Conservation (phyloP, 83 land plant species). For the Thuja plicata region DNA sequence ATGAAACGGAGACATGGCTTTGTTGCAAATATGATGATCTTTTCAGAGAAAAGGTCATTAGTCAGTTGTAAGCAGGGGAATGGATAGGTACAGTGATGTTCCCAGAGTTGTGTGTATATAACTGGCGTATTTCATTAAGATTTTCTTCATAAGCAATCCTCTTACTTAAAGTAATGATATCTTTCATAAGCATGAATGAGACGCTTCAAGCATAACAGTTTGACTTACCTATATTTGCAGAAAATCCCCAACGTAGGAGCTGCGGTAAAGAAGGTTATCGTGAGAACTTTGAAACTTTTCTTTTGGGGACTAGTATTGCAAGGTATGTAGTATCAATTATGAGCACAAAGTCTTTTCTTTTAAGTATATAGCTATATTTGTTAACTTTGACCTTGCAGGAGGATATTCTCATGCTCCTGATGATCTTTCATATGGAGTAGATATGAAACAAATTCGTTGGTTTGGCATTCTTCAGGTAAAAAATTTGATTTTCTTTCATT, state of each 20-base stretch:
- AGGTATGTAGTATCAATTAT: slow-evolving; percentile 31
- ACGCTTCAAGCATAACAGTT: not conserved
- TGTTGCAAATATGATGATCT: too few species aligned
- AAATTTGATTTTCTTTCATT: not conserved
- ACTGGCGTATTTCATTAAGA: not conserved
- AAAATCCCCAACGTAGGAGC: slow-evolving; percentile 26
- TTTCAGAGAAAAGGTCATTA: too few species aligned
- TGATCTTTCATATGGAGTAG: slow-evolving; percentile 65
- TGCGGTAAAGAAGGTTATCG: slow-evolving; percentile 37
- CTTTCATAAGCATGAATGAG: not conserved
- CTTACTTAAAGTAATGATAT: not conserved
- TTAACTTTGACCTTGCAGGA: slow-evolving; percentile 25
- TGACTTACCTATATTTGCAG: slow-evolving; percentile 23
- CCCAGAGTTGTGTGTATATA: not conserved
- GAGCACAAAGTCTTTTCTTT: not conserved
- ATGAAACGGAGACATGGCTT: too few species aligned
- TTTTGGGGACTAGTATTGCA: slow-evolving; percentile 62
- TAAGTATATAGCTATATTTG: not conserved
- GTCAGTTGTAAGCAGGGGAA: too few species aligned
- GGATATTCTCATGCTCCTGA: slow-evolving; percentile 73
- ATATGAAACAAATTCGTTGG: slow-evolving; percentile 57
- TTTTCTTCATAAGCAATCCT: not conserved
- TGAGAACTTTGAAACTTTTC: slow-evolving; percentile 49
- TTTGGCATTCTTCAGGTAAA: slow-evolving; percentile 67
- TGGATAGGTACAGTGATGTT: not conserved